Evolutionary conservation across 2,329 filamentous ascomycete genomes (phyloP).

Genomic region (Chrysoporthe puriensis): DNA sequence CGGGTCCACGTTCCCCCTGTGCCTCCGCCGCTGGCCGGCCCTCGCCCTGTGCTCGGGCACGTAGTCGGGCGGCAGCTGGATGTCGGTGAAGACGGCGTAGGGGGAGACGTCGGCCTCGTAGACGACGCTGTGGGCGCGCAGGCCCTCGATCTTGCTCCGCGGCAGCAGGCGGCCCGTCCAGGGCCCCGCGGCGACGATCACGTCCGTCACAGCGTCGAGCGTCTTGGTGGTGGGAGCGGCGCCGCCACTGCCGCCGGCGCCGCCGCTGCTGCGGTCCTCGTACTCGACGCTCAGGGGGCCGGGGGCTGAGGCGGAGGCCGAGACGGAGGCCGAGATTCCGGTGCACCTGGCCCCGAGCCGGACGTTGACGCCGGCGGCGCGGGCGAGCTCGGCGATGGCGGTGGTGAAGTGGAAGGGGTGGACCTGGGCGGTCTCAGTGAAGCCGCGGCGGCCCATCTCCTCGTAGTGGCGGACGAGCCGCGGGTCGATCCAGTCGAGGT

Average conservation of each 20-base stretch:
- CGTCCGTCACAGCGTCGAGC: constrained; percentile 54
- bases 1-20: constrained; percentile 71
- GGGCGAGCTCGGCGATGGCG: constrained; percentile 76
- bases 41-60: constrained; percentile 53
- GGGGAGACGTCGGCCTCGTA: constrained; percentile 68
- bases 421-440: constrained; percentile 85
- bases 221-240: constrained; percentile 31
- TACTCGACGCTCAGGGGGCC: constrained; percentile 64
- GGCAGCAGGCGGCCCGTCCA: constrained; percentile 67
- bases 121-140: constrained; percentile 68
- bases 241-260: constrained; percentile 24
- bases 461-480: constrained; percentile 72
- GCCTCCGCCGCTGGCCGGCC: constrained; percentile 55
- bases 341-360: constrained; percentile 69
- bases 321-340: constrained; percentile 52
- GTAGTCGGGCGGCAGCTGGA: constrained; percentile 71
- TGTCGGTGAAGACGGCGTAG: constrained; percentile 85
- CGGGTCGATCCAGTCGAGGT: constrained; percentile 82
- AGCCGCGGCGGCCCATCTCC: constrained; percentile 72
- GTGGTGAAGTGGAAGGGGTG: constrained; percentile 92
- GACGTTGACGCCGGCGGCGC: constrained; percentile 69
- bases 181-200: constrained; percentile 45
- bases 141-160: constrained; percentile 58
- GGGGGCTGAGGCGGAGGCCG: constrained; percentile 35
- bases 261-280: constrained; percentile 49